Evolutionary conservation across 768 basidiomycete genomes (phyloP).

Genomic region (Fistulinella prunicolor): DNA sequence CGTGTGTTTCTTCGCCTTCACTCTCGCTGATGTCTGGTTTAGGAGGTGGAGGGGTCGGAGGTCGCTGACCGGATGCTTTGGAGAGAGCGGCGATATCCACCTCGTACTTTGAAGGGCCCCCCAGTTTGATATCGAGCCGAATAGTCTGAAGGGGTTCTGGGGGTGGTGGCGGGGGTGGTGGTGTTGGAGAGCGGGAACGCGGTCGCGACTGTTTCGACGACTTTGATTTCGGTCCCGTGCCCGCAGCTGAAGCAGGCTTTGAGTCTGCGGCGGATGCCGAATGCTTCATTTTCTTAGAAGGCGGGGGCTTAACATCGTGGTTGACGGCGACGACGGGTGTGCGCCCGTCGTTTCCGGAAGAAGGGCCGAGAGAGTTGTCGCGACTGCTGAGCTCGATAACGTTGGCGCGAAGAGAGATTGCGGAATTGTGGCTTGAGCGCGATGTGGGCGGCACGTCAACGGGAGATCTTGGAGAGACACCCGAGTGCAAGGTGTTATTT

Average conservation of each 20-base stretch:
- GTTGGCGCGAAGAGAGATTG: constrained; percentile 20
- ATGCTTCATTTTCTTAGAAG: constrained; percentile 27
- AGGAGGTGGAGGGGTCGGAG: constrained; percentile 50
- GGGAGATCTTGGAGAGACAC: background rate
- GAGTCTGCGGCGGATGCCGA: constrained; percentile 25
- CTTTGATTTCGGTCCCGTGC: constrained; percentile 48
- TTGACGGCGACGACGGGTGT: constrained; percentile 12
- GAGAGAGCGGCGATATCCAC: constrained; percentile 60
- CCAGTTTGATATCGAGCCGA: constrained; percentile 64
- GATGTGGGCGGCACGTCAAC: constrained; percentile 9
- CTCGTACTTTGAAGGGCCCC: constrained; percentile 73
- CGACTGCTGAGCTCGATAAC: constrained; percentile 30
- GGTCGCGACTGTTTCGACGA: constrained; percentile 42
- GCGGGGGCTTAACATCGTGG: constrained; percentile 26
- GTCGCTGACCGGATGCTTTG: constrained; percentile 63
- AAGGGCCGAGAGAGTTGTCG: constrained; percentile 27
- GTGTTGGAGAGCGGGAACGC: constrained; percentile 57
- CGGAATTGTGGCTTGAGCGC: constrained; percentile 16
- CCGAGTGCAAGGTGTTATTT: background rate
- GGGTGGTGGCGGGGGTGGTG: constrained; percentile 45
- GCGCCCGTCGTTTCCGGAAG: constrained; percentile 14
- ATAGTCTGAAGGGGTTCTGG: constrained; percentile 59
- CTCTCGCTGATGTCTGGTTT: constrained; percentile 55
- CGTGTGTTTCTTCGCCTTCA: constrained; percentile 46
- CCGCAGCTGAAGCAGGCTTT: constrained; percentile 31